Percentiles rank a stretch among this genome's conserved stretches.
Conservation (phyloP, 345 rosid species). For the Eucalyptus marginata region DNA sequence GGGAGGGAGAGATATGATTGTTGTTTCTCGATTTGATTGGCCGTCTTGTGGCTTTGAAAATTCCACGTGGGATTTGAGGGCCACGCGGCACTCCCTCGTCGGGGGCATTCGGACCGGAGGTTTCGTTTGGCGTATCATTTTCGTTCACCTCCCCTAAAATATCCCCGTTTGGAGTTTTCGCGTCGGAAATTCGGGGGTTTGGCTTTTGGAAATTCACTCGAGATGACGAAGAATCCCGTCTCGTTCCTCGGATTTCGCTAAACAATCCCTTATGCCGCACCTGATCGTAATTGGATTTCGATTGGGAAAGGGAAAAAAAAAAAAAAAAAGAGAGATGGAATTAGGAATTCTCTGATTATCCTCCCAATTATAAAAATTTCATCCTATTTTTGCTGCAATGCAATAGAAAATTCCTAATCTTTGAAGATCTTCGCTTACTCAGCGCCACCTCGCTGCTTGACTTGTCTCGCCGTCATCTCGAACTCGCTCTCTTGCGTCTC, state of each 20-base stretch:
- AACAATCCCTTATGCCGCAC: neutral
- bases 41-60: neutral
- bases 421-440: neutral
- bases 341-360: neutral
- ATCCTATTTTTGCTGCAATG: neutral
- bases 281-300: too few species aligned
- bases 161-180: neutral
- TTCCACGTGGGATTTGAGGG: neutral
- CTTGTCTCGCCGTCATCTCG: neutral
- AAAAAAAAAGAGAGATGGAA: fast-evolving
- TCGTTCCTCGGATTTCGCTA: neutral
- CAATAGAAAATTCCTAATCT: neutral
- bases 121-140: neutral
- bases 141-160: neutral
- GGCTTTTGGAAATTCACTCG: neutral
- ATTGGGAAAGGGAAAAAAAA: too few species aligned
- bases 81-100: neutral
- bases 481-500: neutral
- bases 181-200: neutral
- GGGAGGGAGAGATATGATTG: neutral
- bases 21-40: neutral
- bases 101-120: neutral
- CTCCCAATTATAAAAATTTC: neutral
- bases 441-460: neutral
- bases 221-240: neutral